Base-by-base conservation (phyloP, 2,329 filamentous ascomycete genomes). In the Drechslera avenae region DNA sequence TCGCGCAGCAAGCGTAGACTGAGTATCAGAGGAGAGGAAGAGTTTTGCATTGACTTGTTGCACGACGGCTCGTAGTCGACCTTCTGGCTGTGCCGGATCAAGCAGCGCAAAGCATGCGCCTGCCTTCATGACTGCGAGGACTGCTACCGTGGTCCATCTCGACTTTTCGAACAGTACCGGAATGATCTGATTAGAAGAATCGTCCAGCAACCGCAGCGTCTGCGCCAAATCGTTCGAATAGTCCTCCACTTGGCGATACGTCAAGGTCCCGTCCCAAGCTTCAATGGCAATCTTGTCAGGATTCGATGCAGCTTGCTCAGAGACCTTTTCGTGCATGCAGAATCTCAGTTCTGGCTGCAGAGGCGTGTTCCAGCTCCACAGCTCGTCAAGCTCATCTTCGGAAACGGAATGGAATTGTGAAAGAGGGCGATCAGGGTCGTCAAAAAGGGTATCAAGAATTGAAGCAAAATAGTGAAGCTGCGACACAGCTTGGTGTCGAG, bases 321-420 rank as follows among this genome's bases (percentile, higher is more conserved):
- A 63, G 13, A 82, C 64, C 47, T 79, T 71, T 1, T 79, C 76
- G 52, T 81, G 78, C 71, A 79, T 79, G 60, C 78, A 80, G 32
- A 72, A 74, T 30, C 73, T 65, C 45, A 76, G 68, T 1, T 72
- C 70, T 2, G 76, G 74, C 16, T 78, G 78, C 2, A 81, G 53
- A 2, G 69, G 52, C 21, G 76, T 65, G 37, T 81, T 81, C 76
- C 78, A 80, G 3, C 63, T 62, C 79, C 80, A 81, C 35, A 81
- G 73, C 17, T 76, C 66, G 13, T 74, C 60, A 3, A 79, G 59
- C 47, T 81, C 79, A n/a, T 64, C 66, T 67, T 59, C 46, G 5
- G 50, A 63, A 17, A 67, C 60, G 3, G 52, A 48, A 6, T 57
- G 40, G 30, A 72, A 46, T 14, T 46, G n/a, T 2, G 59, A 48